Evolutionary conservation across 1,284 basidiomycete genomes (phyloP).

Genomic region (Puccinia novopanici): DNA sequence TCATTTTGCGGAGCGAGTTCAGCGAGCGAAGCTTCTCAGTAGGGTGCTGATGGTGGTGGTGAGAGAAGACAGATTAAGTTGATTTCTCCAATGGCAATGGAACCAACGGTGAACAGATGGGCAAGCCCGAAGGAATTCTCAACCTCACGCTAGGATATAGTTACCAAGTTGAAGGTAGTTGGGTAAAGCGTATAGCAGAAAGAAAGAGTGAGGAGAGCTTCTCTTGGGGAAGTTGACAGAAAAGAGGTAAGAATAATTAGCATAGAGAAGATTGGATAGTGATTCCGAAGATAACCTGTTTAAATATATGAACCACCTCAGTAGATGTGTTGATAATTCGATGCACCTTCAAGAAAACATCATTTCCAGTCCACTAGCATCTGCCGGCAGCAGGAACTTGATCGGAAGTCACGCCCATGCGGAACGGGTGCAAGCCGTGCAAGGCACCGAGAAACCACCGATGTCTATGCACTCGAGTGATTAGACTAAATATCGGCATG

Average conservation of each 20-base stretch:
- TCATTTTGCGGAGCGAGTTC: background rate
- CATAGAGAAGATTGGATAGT: background rate
- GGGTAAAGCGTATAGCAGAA: constrained; percentile 16
- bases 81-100: constrained; percentile 5
- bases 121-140: background rate
- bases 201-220: constrained; percentile 15
- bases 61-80: constrained; percentile 23
- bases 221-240: background rate
- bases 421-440: background rate
- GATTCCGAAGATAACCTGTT: background rate
- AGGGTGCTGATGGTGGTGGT: too few species aligned
- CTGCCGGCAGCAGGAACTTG: background rate
- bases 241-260: background rate
- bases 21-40: background rate
- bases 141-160: background rate
- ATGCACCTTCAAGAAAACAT: background rate
- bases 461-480: constrained; percentile 4
- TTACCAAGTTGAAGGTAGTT: constrained; percentile 6
- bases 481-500: background rate
- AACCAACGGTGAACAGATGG: constrained; percentile 16
- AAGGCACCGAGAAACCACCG: background rate
- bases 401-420: background rate
- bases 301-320: constrained; percentile 13
- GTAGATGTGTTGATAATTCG: background rate
- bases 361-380: background rate